A percentile compares a stretch with the other conserved stretches of the same genome.
phyloP scores from a whole-genome alignment of 176 grass and related monocot species.

The Ampelocalamus luodianensis region DNA sequence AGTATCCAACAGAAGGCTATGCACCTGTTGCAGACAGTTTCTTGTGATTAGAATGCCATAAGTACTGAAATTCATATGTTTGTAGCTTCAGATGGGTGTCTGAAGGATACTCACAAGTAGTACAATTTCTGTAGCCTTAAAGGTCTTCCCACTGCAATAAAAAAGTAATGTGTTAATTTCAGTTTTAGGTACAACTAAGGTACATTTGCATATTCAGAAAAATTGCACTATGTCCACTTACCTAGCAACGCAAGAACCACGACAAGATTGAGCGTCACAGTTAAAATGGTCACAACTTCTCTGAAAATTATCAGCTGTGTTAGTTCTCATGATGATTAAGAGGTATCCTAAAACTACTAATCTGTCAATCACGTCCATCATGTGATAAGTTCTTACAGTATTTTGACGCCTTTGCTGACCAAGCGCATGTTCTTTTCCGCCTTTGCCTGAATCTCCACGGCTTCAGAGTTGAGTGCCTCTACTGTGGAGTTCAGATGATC shows the following conservation, averaged over 20 bases:
- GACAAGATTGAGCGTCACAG: slow-evolving; percentile 60
- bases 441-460: slow-evolving; percentile 65
- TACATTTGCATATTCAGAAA: not conserved
- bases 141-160: slow-evolving; percentile 56
- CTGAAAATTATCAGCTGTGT: slow-evolving; percentile 38
- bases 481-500: slow-evolving; percentile 70
- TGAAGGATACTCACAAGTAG: slow-evolving; percentile 59
- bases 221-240: slow-evolving; percentile 30
- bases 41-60: slow-evolving; percentile 7
- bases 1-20: slow-evolving; percentile 74
- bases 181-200: not conserved
- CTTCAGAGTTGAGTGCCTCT: slow-evolving; percentile 59
- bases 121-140: slow-evolving; percentile 49
- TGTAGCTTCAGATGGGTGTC: slow-evolving; percentile 8
- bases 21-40: slow-evolving; percentile 53
- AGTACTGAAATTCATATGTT: not conserved
- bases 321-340: not conserved
- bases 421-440: slow-evolving; percentile 67
- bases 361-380: not conserved
- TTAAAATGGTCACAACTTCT: slow-evolving; percentile 66
- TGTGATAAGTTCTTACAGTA: slow-evolving; percentile 63
- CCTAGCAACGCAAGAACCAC: slow-evolving; percentile 55
- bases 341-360: not conserved
- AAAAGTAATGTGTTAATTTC: not conserved
- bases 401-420: slow-evolving; percentile 71